phyloP scores from a whole-genome alignment of 2,329 filamentous ascomycete species.

The Plenodomus biglobosus region DNA sequence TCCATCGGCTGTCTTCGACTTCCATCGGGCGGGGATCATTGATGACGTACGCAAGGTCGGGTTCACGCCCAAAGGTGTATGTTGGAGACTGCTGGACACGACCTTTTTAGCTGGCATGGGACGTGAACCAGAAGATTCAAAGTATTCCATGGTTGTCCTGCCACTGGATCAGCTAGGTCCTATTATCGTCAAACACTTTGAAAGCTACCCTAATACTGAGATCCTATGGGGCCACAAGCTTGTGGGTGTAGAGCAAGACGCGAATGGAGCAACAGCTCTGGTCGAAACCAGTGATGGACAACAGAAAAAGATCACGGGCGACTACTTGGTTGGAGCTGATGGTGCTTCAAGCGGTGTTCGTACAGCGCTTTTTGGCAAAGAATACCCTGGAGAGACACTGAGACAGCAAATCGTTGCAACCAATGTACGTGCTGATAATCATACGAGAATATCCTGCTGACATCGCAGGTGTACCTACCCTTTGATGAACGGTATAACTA shows the following conservation, averaged over 20 bases:
- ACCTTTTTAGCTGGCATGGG: slow-evolving; percentile 37
- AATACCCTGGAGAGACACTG: slow-evolving; percentile 62
- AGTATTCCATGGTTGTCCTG: slow-evolving; percentile 35
- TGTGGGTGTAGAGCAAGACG: slow-evolving; percentile 35
- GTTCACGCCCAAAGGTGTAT: slow-evolving; percentile 47
- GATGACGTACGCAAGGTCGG: slow-evolving; percentile 52
- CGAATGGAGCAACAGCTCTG: slow-evolving; percentile 30
- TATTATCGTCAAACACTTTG: slow-evolving; percentile 32
- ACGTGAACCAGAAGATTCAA: slow-evolving; percentile 30
- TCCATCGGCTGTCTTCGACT: slow-evolving; percentile 59
- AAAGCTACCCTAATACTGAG: slow-evolving; percentile 28
- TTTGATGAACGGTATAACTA: slow-evolving; percentile 60
- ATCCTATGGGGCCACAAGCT: slow-evolving; percentile 39
- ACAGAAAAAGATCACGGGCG: slow-evolving; percentile 29
- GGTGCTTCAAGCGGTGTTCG: slow-evolving; percentile 40
- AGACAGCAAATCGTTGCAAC: slow-evolving; percentile 64
- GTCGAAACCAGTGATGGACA: slow-evolving; percentile 29
- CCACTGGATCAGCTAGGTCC: slow-evolving; percentile 36
- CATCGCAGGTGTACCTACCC: slow-evolving; percentile 58
- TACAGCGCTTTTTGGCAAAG: slow-evolving; percentile 36
- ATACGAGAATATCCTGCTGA: slow-evolving; percentile 1
- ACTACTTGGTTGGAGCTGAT: slow-evolving; percentile 41
- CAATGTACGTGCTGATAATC: slow-evolving; percentile 50
- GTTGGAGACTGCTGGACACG: slow-evolving; percentile 48
- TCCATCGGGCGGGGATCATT: slow-evolving; percentile 61